A percentile compares a stretch with the other conserved stretches of the same genome.
Evolutionary conservation across 371 early-diverging fungal species (phyloP).

Genomic region (Rhizopus arrhizus): DNA sequence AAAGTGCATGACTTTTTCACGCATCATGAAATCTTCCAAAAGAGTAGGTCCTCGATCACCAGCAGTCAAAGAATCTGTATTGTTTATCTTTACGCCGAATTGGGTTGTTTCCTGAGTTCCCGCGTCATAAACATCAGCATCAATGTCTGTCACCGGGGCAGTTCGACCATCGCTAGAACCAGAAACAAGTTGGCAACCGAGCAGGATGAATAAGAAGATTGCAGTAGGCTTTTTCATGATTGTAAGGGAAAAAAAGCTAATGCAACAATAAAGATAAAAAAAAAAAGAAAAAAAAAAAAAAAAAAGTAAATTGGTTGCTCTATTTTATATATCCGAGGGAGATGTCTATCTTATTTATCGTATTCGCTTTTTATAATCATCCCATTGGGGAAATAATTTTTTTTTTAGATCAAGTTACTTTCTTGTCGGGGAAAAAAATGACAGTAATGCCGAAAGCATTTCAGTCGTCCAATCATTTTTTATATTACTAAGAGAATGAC

Average conservation of each 20-base stretch:
- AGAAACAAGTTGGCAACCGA: neutral
- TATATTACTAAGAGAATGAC: too few species aligned
- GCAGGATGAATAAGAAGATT: neutral
- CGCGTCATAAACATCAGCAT: constrained; percentile 13
- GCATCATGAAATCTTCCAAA: constrained; percentile 51
- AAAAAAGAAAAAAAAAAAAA: neutral
- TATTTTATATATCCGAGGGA: too few species aligned
- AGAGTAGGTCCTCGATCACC: constrained; percentile 52
- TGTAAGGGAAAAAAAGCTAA: too few species aligned
- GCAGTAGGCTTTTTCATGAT: neutral
- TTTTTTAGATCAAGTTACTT: too few species aligned
- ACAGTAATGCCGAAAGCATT: too few species aligned
- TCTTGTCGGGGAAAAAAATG: too few species aligned
- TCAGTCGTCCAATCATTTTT: too few species aligned
- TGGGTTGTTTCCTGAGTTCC: constrained; percentile 30
- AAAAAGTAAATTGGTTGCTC: neutral
- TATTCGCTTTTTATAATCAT: too few species aligned
- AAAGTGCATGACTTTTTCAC: constrained; percentile 60
- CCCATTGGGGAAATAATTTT: too few species aligned
- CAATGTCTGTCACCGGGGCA: neutral
- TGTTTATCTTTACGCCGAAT: constrained; percentile 34
- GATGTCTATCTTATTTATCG: too few species aligned
- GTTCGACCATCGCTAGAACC: neutral
- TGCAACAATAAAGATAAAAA: neutral
- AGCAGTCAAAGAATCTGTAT: constrained; percentile 40